Base-by-base conservation (phyloP, 2,329 filamentous ascomycete genomes). In the Phaeophleospora eucalypticola region DNA sequence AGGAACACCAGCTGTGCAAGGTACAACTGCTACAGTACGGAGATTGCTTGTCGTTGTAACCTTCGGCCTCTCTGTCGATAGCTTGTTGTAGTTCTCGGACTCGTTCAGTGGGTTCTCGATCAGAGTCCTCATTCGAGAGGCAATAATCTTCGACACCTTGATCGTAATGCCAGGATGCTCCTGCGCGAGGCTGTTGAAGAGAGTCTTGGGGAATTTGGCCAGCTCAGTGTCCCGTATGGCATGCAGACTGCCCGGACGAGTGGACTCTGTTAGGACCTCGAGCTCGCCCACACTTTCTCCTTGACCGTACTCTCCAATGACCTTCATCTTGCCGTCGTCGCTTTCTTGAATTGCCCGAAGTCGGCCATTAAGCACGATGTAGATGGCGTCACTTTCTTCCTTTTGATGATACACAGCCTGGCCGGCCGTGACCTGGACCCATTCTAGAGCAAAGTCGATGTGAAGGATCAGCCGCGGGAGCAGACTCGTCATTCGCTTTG, bases 151-250 rank as follows among this genome's bases (percentile, higher is more conserved):
- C 1, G 93, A 97, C 20, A 98, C 95, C 68, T 97, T 96, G 67
- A 98, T 97, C 0, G 93, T 97, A 62, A 98, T 98, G 36, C 89
- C 94, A 4, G 93, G 93, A 62, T 98, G 93, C 63, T 98, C 93
- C 63, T 95, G 86, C 0, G 93, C 93, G 43, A 98, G 79, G 63
- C 93, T 98, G 73, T 98, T 98, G 75, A 98, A 98, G 1, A 98
- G 72, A 0, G 89, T 95, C 48, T 91, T 87, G 1, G 93, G 93
- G 50, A 98, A 95, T 60, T 95, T 97, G 48, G 94, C 91, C 20
- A 98, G 73, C 65, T 98, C 93, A 0, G 93, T 97, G 56, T 97
- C 93, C 47, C 93, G 86, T 58, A 98, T 98, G 4, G 93, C 93
- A 63, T 97, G 91, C 12, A 98, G 71, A 1, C 91, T 96, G 2